Conservation (phyloP, 129 eudicot genomes). For the Artemisia argyi region DNA sequence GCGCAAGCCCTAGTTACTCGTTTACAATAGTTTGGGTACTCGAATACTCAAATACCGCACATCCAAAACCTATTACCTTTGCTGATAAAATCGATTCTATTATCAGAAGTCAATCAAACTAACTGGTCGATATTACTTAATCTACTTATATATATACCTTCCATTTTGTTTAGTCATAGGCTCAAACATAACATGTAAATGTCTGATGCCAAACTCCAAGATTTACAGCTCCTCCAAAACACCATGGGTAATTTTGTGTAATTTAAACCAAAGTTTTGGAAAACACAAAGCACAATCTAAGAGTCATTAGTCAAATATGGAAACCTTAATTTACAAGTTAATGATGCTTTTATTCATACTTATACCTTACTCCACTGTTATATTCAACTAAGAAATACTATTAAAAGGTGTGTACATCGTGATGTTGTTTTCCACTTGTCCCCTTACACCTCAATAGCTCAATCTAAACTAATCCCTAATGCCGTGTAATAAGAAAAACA, state of each 20-base stretch:
- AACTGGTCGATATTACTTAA: no score
- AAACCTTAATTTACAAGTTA: constrained; percentile 32
- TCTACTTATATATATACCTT: no score
- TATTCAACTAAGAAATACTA: constrained; percentile 28
- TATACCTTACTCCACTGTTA: constrained; percentile 27
- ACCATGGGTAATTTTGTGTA: background rate
- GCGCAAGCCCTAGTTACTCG: no score
- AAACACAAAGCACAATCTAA: constrained; percentile 17
- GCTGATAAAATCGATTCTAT: no score
- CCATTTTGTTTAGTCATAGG: no score
- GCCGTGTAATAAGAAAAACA: no score
- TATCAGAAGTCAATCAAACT: no score
- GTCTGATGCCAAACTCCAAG: background rate
- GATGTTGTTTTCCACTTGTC: constrained; percentile 22
- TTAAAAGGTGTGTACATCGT: background rate
- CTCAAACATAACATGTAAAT: no score
- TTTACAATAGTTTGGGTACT: no score
- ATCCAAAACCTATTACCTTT: no score
- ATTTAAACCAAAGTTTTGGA: background rate
- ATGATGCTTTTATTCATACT: constrained; percentile 14
- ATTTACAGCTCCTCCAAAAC: background rate
- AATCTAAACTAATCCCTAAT: no score
- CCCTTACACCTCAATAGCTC: constrained; percentile 27
- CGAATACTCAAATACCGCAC: no score
- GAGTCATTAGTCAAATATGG: constrained; percentile 32